Percentiles rank a stretch among this genome's conserved stretches.
phyloP scores from a whole-genome alignment of 768 basidiomycete species.

The Psilocybe subaeruginosa region DNA sequence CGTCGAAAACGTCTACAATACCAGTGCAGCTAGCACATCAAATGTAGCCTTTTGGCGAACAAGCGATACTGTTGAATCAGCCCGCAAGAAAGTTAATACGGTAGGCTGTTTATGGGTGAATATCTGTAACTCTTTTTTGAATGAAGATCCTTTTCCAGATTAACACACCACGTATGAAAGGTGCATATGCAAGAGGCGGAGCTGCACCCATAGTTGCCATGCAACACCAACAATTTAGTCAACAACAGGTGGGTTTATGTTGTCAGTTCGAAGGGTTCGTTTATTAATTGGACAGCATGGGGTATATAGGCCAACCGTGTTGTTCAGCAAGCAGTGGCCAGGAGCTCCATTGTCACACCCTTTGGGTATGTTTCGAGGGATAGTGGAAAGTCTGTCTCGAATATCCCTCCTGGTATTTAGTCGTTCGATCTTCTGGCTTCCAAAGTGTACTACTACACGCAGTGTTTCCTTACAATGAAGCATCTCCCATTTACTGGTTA shows the following conservation, averaged over 20 bases:
- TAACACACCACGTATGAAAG: conserved; percentile 7
- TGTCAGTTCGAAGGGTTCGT: not conserved
- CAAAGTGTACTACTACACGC: too few relatives aligned
- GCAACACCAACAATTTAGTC: not conserved
- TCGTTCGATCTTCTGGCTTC: too few relatives aligned
- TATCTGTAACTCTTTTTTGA: not conserved
- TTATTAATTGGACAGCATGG: not conserved
- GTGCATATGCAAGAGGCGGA: not conserved
- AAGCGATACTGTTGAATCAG: conserved; percentile 15
- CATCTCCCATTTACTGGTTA: too few relatives aligned
- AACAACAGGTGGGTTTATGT: not conserved
- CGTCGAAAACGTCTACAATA: conserved; percentile 27
- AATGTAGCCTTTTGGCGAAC: conserved; percentile 24
- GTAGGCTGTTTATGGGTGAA: conserved; percentile 1
- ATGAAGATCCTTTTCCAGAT: not conserved
- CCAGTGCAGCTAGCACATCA: conserved; percentile 11
- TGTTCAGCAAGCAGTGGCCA: conserved; percentile 26
- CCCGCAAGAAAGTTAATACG: conserved; percentile 7
- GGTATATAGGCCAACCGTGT: conserved; percentile 19
- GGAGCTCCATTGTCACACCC: conserved; percentile 25
- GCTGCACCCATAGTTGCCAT: not conserved
- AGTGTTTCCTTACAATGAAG: too few relatives aligned
- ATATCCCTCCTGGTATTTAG: not conserved
- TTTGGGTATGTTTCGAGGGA: conserved; percentile 20
- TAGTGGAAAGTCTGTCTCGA: conserved; percentile 18